Conservation (phyloP, 352 stramenopile genomes). For the Phytophthora fragariae region DNA sequence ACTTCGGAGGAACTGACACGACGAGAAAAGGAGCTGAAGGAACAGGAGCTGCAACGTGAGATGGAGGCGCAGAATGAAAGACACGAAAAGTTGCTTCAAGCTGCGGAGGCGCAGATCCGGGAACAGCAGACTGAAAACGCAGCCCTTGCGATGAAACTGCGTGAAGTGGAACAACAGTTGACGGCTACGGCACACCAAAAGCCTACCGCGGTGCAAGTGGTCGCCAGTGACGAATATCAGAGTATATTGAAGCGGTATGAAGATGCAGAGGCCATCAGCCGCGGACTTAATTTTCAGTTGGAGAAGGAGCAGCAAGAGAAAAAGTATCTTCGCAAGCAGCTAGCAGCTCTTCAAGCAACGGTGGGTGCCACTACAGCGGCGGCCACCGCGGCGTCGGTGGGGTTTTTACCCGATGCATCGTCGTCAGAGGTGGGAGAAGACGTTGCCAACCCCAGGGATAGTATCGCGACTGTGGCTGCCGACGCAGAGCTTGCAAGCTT, state of each 20-base stretch:
- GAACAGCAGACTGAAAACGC: slow-evolving; percentile 36
- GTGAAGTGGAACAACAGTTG: slow-evolving; percentile 52
- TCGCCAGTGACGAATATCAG: slow-evolving; percentile 64
- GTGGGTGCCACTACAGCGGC: slow-evolving; percentile 33
- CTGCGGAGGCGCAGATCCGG: slow-evolving; percentile 16
- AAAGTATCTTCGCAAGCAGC: slow-evolving; percentile 75
- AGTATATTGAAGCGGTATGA: slow-evolving; percentile 62
- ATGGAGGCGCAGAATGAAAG: slow-evolving; percentile 44
- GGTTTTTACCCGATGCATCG: slow-evolving; percentile 34
- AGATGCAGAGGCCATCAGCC: slow-evolving; percentile 72
- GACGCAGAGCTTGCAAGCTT: slow-evolving; percentile 71
- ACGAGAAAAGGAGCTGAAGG: slow-evolving; percentile 46
- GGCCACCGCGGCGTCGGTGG: slow-evolving; percentile 37
- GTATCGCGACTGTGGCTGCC: slow-evolving; percentile 42
- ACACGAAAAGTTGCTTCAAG: slow-evolving; percentile 37
- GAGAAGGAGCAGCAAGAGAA: slow-evolving; percentile 84
- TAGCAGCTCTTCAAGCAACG: slow-evolving; percentile 48
- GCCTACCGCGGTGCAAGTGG: slow-evolving; percentile 38
- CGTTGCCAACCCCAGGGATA: slow-evolving; percentile 48
- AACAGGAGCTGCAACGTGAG: slow-evolving; percentile 47
- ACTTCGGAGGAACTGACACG: slow-evolving; percentile 33
- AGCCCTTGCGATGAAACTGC: slow-evolving; percentile 49
- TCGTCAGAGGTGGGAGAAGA: slow-evolving; percentile 19
- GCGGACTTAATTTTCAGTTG: slow-evolving; percentile 74
- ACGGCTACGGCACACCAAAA: slow-evolving; percentile 21